These are phyloP conservation scores for Aspergillus awamori DNA, from an alignment of 2,329 filamentous ascomycete genomes.

Conservation along the genomic window DNA sequence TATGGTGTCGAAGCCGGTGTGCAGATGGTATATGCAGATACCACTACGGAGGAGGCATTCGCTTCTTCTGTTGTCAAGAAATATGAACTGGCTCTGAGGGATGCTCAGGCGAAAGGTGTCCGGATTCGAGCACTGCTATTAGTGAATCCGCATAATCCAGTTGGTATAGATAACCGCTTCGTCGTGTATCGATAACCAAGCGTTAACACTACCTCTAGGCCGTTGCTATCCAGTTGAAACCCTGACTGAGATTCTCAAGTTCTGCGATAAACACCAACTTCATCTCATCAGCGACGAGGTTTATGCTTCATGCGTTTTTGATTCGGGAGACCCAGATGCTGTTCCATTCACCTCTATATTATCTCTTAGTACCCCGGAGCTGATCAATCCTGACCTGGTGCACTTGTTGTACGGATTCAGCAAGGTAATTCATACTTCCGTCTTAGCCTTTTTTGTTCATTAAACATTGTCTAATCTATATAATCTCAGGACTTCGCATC, in stretches of 20 bases:
- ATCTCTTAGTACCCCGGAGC: conserved; percentile 42
- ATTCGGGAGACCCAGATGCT: conserved; percentile 37
- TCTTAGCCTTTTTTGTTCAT: conserved; percentile 37
- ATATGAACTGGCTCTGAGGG: conserved; percentile 43
- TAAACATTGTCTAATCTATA: conserved; percentile 17
- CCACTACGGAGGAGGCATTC: conserved; percentile 44
- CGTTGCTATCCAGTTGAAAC: conserved; percentile 50
- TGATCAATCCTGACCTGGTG: conserved; percentile 53
- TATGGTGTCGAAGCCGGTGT: conserved; percentile 50
- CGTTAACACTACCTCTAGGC: conserved; percentile 24
- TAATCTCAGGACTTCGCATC: conserved; percentile 33
- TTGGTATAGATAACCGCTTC: conserved; percentile 29
- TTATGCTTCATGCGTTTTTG: conserved; percentile 57
- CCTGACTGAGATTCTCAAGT: conserved; percentile 49
- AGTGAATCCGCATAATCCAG: conserved; percentile 51
- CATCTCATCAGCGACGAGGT: conserved; percentile 62
- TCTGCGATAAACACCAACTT: conserved; percentile 53
- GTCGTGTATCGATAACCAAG: not conserved
- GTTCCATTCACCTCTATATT: conserved; percentile 51
- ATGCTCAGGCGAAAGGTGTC: conserved; percentile 36
- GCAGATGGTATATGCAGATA: conserved; percentile 44
- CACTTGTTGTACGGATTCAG: conserved; percentile 54
- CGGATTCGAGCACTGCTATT: conserved; percentile 47
- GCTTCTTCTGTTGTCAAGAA: conserved; percentile 31
- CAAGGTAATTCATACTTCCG: conserved; percentile 29